Conservation (phyloP, 768 basidiomycete species). For the Tulasnella sp. region DNA sequence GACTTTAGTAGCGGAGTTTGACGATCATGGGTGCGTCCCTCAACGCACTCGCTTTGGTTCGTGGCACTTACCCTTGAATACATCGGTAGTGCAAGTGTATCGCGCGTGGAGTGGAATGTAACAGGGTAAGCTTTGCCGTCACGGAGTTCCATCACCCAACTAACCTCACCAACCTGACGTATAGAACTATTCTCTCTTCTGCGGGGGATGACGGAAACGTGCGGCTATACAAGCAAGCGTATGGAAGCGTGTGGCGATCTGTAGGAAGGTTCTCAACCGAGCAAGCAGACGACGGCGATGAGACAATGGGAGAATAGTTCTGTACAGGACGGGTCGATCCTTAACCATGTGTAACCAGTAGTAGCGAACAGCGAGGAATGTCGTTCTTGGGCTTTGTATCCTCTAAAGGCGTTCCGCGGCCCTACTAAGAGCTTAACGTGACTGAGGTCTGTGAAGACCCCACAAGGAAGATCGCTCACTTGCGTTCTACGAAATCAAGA, state of each 20-base stretch:
- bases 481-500: too few relatives aligned
- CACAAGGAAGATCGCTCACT: too few relatives aligned
- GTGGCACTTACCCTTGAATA: neutral
- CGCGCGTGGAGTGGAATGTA: constrained; percentile 93
- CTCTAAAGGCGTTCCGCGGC: too few relatives aligned
- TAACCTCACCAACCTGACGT: constrained; percentile 3
- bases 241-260: constrained; percentile 79
- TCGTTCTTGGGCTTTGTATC: too few relatives aligned
- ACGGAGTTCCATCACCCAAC: constrained; percentile 8
- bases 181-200: constrained; percentile 78
- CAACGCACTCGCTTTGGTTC: neutral
- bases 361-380: too few relatives aligned
- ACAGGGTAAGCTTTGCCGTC: constrained; percentile 59
- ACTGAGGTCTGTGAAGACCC: too few relatives aligned
- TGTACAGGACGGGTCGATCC: neutral
- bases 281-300: constrained; percentile 60
- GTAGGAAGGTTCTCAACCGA: constrained; percentile 84
- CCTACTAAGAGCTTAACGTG: too few relatives aligned
- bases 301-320: constrained; percentile 45
- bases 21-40: constrained; percentile 69
- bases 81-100: constrained; percentile 63
- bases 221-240: constrained; percentile 82
- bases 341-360: neutral
- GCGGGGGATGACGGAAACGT: constrained; percentile 84
- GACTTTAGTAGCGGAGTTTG: constrained; percentile 80